phyloP scores from a whole-genome alignment of 164 flowering plant genomes.

The Magnolia kwangsiensis region DNA sequence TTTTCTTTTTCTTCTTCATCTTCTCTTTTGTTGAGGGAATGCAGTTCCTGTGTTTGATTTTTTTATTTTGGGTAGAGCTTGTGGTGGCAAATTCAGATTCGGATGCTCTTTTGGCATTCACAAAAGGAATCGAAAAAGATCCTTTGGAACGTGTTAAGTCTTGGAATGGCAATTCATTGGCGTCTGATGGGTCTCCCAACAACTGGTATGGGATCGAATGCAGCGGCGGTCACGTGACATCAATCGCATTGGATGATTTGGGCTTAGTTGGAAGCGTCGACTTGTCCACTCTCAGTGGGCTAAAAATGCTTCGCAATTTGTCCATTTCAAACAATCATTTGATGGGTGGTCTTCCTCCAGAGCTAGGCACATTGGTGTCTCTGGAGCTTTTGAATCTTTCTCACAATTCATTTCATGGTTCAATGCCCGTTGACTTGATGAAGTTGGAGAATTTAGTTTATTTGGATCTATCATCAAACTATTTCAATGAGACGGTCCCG shows the following conservation, averaged over 20 bases:
- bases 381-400: conserved; percentile 56
- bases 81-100: conserved; percentile 42
- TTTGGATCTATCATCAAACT: conserved; percentile 55
- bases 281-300: conserved; percentile 36
- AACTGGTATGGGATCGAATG: conserved; percentile 62
- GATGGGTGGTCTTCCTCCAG: conserved; percentile 32
- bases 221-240: conserved; percentile 37
- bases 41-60: conserved; percentile 34
- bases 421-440: conserved; percentile 32
- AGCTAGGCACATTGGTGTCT: conserved; percentile 32
- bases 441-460: conserved; percentile 34
- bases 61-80: conserved; percentile 26
- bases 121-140: conserved; percentile 29
- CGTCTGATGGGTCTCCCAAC: conserved; percentile 52
- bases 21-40: conserved; percentile 25
- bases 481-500: conserved; percentile 44
- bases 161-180: conserved; percentile 49
- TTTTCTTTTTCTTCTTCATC: not conserved
- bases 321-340: conserved; percentile 52
- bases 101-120: conserved; percentile 57
- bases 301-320: conserved; percentile 43
- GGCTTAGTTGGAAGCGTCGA: conserved; percentile 52
- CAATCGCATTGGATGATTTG: conserved; percentile 37
- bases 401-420: conserved; percentile 44
- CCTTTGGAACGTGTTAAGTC: conserved; percentile 37